These are phyloP conservation scores for Didymella lethalis DNA, from an alignment of 2,329 filamentous ascomycete genomes.

Conservation along the genomic window DNA sequence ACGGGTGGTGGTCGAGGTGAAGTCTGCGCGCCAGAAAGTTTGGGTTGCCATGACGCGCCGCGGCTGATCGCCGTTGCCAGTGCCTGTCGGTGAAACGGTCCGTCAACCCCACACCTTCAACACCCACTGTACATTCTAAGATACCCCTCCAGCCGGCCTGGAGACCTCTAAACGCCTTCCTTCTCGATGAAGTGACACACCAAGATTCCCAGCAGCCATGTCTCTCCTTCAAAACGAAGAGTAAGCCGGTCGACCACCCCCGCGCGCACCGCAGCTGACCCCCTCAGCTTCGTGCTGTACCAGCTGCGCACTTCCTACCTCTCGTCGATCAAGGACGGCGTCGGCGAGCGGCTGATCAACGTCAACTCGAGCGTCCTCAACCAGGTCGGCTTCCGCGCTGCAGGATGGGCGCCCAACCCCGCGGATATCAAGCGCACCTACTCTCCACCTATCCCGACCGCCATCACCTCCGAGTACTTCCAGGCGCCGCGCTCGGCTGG, in stretches of 20 bases:
- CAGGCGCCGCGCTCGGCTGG: slow-evolving; percentile 70
- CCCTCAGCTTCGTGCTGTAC: slow-evolving; percentile 76
- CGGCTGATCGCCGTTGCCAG: slow-evolving; percentile 24
- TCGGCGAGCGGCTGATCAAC: slow-evolving; percentile 83
- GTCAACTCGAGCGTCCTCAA: slow-evolving; percentile 82
- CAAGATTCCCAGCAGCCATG: slow-evolving; percentile 43
- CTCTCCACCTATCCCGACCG: slow-evolving; percentile 85
- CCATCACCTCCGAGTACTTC: slow-evolving; percentile 84
- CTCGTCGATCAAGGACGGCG: slow-evolving; percentile 80
- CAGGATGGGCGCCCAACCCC: slow-evolving; percentile 78
- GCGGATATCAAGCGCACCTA: slow-evolving; percentile 82
- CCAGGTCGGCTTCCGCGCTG: slow-evolving; percentile 80
- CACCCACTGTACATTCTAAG: neutral
- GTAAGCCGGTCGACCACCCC: slow-evolving; percentile 37
- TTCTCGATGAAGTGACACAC: slow-evolving; percentile 25
- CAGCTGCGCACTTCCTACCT: slow-evolving; percentile 83
- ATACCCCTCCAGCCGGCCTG: slow-evolving; percentile 47
- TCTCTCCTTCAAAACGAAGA: slow-evolving; percentile 57
- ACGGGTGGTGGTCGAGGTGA: neutral
- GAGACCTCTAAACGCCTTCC: slow-evolving; percentile 4
- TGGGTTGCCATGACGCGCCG: slow-evolving; percentile 1
- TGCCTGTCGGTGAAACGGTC: slow-evolving; percentile 2
- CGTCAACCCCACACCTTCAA: slow-evolving; percentile 25
- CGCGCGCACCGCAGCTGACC: slow-evolving; percentile 30
- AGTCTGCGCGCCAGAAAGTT: slow-evolving; percentile 1